Evolutionary conservation across 176 grass and related monocot species (phyloP), one percentile per base, ranked within the genome.

Genomic region (Olyra latifolia): DNA sequence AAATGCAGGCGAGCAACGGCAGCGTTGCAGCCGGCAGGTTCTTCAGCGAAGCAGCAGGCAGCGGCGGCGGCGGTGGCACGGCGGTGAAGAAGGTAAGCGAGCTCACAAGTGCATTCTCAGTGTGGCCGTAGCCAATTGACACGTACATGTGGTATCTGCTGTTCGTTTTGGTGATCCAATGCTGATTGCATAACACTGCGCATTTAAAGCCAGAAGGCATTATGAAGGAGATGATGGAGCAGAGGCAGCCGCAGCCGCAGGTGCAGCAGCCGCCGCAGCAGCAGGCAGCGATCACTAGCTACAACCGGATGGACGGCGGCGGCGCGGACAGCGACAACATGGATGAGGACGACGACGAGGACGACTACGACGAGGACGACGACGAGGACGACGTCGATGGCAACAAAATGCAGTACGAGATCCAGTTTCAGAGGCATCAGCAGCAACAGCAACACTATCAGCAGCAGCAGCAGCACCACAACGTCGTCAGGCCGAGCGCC

Each of bases 121-220:
- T 71, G 83, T 82, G 70, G 69, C 19, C 87, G 7, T 90, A 87
- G 80, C 74, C 8, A 79, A 42, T 72, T 25, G 62, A 59, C 80
- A 4, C 65, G 87, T 89, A 81, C 87, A 85, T 85, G 87, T 81
- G 87, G 76, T 89, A 85, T 77, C 77, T 85, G 39, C 77, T 75
- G 60, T 75, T 66, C 58, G 63, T 57, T 90, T 83, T 83, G 80
- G 79, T 82, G 86, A 86, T 91, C 82, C 79, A 85, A 94, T 94
- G 68, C 65, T 91, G 80, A 82, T 86, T 83, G 72, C 74, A 85
- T 72, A 84, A 83, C 75, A 62, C 77, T 83, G 79, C 45, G 74
- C 84, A 88, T 89, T 91, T 93, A 94, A 93, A 99, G 97, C 86
- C 87, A 93, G 97, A 93, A 81, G 84, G 88, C 88, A 93, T 95